Conservation (phyloP, 2,329 filamentous ascomycete genomes). For the Pseudogymnoascus sp. region DNA sequence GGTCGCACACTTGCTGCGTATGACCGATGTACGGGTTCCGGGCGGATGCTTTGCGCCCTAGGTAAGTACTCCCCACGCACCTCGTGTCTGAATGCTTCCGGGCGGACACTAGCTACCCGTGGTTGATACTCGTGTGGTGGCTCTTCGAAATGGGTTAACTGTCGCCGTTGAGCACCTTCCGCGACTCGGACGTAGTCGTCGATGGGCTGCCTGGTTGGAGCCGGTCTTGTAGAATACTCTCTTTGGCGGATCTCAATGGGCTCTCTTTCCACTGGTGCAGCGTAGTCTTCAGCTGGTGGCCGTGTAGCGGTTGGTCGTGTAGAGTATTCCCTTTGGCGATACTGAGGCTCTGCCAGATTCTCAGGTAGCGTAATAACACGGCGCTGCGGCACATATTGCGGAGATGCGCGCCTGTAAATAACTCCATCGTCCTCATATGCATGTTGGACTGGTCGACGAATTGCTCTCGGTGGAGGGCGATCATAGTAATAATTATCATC, state of each 20-base stretch:
- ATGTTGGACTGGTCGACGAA: slow-evolving; percentile 27
- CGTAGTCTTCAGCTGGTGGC: slow-evolving; percentile 38
- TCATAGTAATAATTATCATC: slow-evolving; percentile 61
- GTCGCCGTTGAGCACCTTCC: slow-evolving; percentile 15
- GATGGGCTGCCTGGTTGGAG: background rate
- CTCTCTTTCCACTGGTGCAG: slow-evolving; percentile 35
- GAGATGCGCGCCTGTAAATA: slow-evolving; percentile 45
- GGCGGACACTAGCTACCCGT: slow-evolving; percentile 30
- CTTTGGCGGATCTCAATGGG: slow-evolving; percentile 14
- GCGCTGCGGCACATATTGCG: slow-evolving; percentile 42
- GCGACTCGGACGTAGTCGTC: background rate
- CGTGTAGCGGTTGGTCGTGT: slow-evolving; percentile 36
- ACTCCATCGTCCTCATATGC: slow-evolving; percentile 43
- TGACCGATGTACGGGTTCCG: slow-evolving; percentile 34
- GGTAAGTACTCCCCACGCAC: slow-evolving; percentile 35
- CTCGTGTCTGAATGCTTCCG: slow-evolving; percentile 36
- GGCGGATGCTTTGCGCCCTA: slow-evolving; percentile 37
- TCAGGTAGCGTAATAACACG: slow-evolving; percentile 59
- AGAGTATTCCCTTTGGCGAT: slow-evolving; percentile 52
- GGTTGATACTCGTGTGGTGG: slow-evolving; percentile 42
- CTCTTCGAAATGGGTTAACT: slow-evolving; percentile 36
- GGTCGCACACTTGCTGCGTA: slow-evolving; percentile 32
- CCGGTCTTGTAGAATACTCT: background rate
- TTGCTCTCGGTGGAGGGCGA: slow-evolving; percentile 33
- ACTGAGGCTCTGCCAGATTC: slow-evolving; percentile 41